Conservation (phyloP, 163 green algal species). For the Scenedesmus sp. region DNA sequence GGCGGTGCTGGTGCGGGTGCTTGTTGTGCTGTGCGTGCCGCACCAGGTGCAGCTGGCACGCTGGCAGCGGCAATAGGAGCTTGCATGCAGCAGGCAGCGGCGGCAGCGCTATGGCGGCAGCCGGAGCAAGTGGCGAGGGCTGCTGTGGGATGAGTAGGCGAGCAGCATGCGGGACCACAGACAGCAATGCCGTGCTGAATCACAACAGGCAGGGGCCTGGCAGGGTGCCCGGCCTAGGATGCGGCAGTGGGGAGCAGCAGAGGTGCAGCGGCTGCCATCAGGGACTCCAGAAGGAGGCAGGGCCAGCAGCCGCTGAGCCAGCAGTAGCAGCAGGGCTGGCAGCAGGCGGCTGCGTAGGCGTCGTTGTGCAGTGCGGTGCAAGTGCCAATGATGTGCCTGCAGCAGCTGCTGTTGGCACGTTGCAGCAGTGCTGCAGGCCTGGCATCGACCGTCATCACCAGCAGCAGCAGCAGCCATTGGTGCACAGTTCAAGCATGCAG, state of each 20-base stretch:
- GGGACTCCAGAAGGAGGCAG: neutral
- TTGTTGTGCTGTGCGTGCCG: too few relatives aligned
- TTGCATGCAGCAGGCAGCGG: neutral
- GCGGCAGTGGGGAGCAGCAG: neutral
- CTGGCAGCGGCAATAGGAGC: neutral
- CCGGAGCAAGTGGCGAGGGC: neutral
- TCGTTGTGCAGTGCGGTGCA: neutral
- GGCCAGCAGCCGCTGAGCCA: neutral
- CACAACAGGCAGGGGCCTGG: neutral
- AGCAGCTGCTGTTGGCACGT: neutral
- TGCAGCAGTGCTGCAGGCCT: neutral
- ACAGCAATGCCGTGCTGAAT: neutral
- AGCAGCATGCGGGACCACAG: neutral
- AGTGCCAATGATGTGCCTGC: neutral
- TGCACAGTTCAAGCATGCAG: neutral
- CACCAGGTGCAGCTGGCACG: too few relatives aligned
- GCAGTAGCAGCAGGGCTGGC: neutral
- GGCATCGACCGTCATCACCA: neutral
- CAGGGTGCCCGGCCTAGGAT: neutral
- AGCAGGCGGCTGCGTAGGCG: neutral
- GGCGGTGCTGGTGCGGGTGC: too few relatives aligned
- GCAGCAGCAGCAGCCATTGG: constrained; percentile 9
- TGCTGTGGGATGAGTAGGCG: neutral
- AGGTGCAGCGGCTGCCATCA: neutral
- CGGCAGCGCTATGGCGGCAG: too few relatives aligned